Evolutionary conservation across 129 eudicot genomes (phyloP).

Genomic region (Escallonia herrerae): DNA sequence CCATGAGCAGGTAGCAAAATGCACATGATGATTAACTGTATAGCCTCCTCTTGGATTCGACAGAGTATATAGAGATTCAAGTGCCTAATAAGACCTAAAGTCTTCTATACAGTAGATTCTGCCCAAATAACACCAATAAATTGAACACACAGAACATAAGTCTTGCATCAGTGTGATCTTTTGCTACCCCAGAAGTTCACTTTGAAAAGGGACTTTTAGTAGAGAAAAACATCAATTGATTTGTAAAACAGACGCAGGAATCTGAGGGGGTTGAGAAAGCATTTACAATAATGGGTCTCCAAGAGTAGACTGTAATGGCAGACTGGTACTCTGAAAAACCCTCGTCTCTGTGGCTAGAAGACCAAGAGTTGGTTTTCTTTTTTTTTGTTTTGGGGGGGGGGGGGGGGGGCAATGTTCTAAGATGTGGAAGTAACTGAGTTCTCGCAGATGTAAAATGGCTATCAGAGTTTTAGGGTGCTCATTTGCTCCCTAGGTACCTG

Average conservation of each 20-base stretch:
- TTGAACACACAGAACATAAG: background rate
- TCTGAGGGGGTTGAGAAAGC: conserved; percentile 14
- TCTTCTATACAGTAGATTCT: conserved; percentile 71
- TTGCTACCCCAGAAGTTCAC: no score
- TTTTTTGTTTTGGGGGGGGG: no score
- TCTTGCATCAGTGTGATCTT: no score
- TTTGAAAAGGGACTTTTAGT: no score
- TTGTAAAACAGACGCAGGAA: conserved; percentile 1
- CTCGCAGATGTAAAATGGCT: no score
- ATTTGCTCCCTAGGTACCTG: no score
- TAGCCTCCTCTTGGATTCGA: conserved; percentile 75
- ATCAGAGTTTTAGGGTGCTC: no score
- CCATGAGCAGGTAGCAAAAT: background rate
- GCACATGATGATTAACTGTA: conserved; percentile 48
- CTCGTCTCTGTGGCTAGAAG: conserved; percentile 64
- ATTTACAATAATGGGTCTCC: conserved; percentile 76
- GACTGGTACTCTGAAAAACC: conserved; percentile 48
- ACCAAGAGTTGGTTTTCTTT: conserved; percentile 42
- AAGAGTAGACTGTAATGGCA: conserved; percentile 72
- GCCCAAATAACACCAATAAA: conserved; percentile 21
- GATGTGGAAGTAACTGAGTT: no score
- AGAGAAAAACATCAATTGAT: background rate
- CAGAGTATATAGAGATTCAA: conserved; percentile 71
- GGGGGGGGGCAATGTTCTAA: no score
- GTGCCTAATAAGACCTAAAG: conserved; percentile 79